Evolutionary conservation across 2,329 filamentous ascomycete species (phyloP).

Genomic region (Colletotrichum musicola): DNA sequence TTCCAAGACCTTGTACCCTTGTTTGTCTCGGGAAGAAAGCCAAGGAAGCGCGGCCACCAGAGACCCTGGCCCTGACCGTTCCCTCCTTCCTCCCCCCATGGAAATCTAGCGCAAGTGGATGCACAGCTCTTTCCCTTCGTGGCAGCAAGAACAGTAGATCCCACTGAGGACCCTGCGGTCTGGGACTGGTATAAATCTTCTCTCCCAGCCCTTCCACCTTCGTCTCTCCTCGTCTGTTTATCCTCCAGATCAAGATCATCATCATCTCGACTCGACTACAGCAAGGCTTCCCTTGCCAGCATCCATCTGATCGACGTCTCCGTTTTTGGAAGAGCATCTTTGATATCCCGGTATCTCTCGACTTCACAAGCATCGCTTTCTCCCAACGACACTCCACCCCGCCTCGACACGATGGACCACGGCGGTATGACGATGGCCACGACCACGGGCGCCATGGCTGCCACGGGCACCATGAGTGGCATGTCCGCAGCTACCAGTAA

Average conservation of each 20-base stretch:
- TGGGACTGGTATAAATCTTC: slow-evolving; percentile 20
- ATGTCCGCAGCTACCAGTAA: slow-evolving; percentile 32
- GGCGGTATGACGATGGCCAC: slow-evolving; percentile 31
- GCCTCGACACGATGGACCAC: slow-evolving; percentile 14
- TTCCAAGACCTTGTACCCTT: slow-evolving; percentile 4
- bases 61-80: background rate
- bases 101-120: slow-evolving; percentile 31
- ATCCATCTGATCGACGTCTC: background rate
- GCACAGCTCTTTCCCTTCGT: background rate
- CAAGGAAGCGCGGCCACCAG: slow-evolving; percentile 4
- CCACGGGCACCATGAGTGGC: slow-evolving; percentile 27
- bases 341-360: slow-evolving; percentile 1
- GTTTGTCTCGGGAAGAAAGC: slow-evolving; percentile 26
- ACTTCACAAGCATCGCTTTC: background rate
- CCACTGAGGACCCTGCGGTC: slow-evolving; percentile 13
- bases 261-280: background rate
- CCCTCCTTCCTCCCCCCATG: slow-evolving; percentile 6
- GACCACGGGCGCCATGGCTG: slow-evolving; percentile 28
- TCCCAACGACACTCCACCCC: background rate
- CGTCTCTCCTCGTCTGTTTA: background rate
- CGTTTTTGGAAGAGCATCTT: background rate
- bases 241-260: slow-evolving; percentile 14
- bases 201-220: background rate
- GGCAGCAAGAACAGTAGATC: background rate
- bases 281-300: slow-evolving; percentile 1